phyloP scores from a whole-genome alignment of 2,329 filamentous ascomycete genomes.

The Ophiocordyceps australis region DNA sequence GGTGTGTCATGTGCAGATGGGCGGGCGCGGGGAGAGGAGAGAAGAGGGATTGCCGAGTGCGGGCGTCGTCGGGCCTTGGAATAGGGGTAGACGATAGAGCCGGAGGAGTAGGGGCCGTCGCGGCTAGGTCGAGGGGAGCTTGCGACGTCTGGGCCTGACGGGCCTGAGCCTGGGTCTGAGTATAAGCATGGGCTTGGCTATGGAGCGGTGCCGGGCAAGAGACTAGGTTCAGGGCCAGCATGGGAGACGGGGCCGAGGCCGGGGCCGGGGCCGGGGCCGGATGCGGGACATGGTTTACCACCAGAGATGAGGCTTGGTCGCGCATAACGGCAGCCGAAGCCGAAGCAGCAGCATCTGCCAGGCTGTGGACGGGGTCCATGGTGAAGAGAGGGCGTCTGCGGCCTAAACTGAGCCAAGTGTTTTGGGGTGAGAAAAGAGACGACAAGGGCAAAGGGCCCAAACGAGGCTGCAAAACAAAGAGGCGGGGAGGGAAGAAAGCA shows the following conservation, averaged over 20 bases:
- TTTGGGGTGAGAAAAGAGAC: too few relatives aligned
- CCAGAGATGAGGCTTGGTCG: background rate
- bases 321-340: constrained; percentile 5
- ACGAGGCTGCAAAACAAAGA: constrained; percentile 1
- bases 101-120: constrained; percentile 8
- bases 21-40: constrained; percentile 3
- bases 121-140: constrained; percentile 2
- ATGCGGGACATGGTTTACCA: constrained; percentile 1
- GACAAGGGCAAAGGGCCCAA: constrained; percentile 3
- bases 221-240: constrained; percentile 2
- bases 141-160: too few relatives aligned
- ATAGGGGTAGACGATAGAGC: constrained; percentile 6
- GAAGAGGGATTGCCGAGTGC: constrained; percentile 3
- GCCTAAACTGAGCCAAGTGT: too few relatives aligned
- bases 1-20: constrained; percentile 7
- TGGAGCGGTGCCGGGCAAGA: constrained; percentile 1
- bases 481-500: background rate
- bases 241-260: constrained; percentile 1
- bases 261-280: constrained; percentile 3
- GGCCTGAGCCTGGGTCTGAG: constrained; percentile 3
- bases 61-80: constrained; percentile 2
- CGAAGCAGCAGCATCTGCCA: constrained; percentile 12
- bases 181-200: constrained; percentile 2
- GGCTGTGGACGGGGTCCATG: constrained; percentile 21
- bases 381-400: too few relatives aligned